Evolutionary conservation across 768 basidiomycete species (phyloP).

Genomic region (Favolaschia claudopus): DNA sequence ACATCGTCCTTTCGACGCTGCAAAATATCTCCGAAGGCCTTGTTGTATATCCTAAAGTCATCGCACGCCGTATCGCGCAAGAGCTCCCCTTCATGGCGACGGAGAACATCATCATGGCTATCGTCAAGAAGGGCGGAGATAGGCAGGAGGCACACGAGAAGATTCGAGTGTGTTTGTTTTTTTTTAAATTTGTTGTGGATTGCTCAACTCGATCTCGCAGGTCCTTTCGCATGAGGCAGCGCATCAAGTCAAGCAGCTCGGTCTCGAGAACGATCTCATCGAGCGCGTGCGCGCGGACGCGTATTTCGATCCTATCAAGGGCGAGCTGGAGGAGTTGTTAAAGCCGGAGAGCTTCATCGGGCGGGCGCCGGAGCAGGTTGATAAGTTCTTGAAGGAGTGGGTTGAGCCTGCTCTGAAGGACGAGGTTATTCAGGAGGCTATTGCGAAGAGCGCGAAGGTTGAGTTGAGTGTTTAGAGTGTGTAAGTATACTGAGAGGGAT

Average conservation of each 20-base stretch:
- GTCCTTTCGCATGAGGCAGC: constrained; percentile 96
- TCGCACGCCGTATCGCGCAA: constrained; percentile 88
- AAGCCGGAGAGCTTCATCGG: constrained; percentile 92
- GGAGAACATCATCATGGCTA: constrained; percentile 99
- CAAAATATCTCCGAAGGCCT: constrained; percentile 97
- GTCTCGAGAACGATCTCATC: constrained; percentile 95
- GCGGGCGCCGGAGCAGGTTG: constrained; percentile 94
- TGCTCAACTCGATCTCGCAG: constrained; percentile 50
- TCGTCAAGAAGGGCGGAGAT: constrained; percentile 94
- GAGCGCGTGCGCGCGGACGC: constrained; percentile 79
- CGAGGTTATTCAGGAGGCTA: constrained; percentile 59
- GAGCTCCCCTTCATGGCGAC: constrained; percentile 99
- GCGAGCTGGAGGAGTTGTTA: constrained; percentile 77
- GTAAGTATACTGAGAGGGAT: background rate
- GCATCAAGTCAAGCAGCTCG: constrained; percentile 92
- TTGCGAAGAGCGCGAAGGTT: constrained; percentile 61
- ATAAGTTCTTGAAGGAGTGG: constrained; percentile 86
- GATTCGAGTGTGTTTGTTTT: constrained; percentile 68
- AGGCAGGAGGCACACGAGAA: constrained; percentile 97
- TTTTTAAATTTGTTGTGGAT: background rate
- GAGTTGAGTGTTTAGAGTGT: constrained; percentile 65
- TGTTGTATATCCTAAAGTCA: constrained; percentile 99
- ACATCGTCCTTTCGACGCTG: constrained; percentile 93
- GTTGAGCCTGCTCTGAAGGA: constrained; percentile 83
- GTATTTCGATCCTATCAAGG: constrained; percentile 92